Evolutionary conservation across 345 rosid genomes (phyloP).

Genomic region (Punica granatum): DNA sequence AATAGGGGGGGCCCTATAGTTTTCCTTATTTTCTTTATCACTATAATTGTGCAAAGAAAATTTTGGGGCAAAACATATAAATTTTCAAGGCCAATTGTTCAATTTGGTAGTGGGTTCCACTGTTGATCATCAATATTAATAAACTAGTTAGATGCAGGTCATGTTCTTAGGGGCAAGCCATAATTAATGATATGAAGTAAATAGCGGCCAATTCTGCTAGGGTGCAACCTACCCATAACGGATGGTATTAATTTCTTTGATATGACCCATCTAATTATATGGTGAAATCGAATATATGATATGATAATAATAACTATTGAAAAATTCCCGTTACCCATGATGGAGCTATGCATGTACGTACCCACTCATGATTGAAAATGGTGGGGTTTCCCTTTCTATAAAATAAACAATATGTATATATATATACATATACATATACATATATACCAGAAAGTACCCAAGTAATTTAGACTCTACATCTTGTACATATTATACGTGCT

Average conservation of each 20-base stretch:
- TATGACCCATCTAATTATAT: slow-evolving; percentile 1
- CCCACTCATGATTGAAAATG: background rate
- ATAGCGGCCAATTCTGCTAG: slow-evolving; percentile 6
- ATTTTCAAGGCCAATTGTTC: too few species aligned
- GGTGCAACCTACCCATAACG: slow-evolving; percentile 7
- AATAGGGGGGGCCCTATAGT: background rate
- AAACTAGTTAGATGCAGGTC: slow-evolving; percentile 10
- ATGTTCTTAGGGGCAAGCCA: slow-evolving; percentile 12
- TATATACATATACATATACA: background rate
- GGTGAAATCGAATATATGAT: background rate
- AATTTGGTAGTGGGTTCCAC: slow-evolving; percentile 10
- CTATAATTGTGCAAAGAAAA: slow-evolving; percentile 1
- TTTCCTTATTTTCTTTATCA: background rate
- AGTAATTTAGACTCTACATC: too few species aligned
- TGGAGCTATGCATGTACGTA: background rate
- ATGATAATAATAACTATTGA: background rate
- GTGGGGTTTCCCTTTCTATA: background rate
- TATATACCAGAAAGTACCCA: background rate
- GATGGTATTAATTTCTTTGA: slow-evolving; percentile 4
- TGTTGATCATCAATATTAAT: background rate
- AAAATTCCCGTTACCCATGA: background rate
- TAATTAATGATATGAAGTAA: slow-evolving; percentile 13
- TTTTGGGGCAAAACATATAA: background rate
- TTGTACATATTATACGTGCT: too few species aligned
- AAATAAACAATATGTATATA: background rate